Percentiles rank a stretch among this genome's conserved stretches.
Conservation (phyloP, 177 flowering plant species). For the Vitis hybrid region DNA sequence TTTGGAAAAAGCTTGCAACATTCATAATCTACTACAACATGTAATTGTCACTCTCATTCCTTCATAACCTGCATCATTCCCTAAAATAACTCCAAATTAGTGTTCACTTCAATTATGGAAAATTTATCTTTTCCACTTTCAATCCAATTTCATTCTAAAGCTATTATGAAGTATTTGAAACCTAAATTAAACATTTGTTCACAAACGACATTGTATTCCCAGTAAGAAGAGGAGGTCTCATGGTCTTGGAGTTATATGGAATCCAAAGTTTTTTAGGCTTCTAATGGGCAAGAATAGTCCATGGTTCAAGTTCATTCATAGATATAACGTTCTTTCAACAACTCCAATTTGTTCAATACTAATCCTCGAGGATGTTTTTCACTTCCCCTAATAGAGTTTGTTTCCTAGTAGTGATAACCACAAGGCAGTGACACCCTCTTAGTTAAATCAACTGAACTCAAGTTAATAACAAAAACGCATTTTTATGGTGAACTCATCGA, state of each 20-base stretch:
- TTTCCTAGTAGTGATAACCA: slow-evolving; percentile 28
- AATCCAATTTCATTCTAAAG: background rate
- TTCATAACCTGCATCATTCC: background rate
- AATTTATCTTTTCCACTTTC: background rate
- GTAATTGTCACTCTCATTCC: background rate
- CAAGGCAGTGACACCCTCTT: background rate
- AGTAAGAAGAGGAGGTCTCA: slow-evolving; percentile 73
- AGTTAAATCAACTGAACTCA: background rate
- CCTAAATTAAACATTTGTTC: slow-evolving; percentile 35
- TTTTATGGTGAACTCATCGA: no score
- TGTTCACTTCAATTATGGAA: background rate
- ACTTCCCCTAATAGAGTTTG: slow-evolving; percentile 24
- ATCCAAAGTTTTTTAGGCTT: slow-evolving; percentile 88
- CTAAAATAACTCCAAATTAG: background rate
- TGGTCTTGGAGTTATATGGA: slow-evolving; percentile 83
- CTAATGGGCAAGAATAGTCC: slow-evolving; percentile 88
- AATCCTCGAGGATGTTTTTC: slow-evolving; percentile 20
- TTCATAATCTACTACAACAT: no score
- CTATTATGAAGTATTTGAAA: background rate
- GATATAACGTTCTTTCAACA: slow-evolving; percentile 19
- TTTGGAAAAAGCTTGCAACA: slow-evolving; percentile 37
- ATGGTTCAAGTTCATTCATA: slow-evolving; percentile 52
- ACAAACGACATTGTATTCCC: slow-evolving; percentile 37
- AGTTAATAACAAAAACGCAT: background rate
- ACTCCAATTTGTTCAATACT: slow-evolving; percentile 20